phyloP scores from a whole-genome alignment of 495 filamentous ascomycete genomes.

The Staphylotrichum longicolle region DNA sequence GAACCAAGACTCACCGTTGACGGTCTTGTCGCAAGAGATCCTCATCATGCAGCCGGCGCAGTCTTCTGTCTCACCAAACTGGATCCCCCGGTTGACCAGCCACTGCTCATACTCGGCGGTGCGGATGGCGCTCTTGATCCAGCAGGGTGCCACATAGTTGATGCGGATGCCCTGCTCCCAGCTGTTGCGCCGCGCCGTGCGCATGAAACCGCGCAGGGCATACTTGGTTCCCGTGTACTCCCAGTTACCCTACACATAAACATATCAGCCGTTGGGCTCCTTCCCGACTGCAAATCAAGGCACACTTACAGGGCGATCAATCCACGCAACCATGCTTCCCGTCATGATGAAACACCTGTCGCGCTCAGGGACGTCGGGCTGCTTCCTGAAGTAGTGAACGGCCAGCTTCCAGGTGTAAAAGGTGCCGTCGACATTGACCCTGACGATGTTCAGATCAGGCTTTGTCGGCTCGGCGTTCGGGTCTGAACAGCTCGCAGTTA shows the following conservation, averaged over 20 bases:
- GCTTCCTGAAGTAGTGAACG: constrained; percentile 44
- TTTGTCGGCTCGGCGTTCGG: constrained; percentile 35
- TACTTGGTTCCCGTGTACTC: constrained; percentile 40
- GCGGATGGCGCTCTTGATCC: constrained; percentile 29
- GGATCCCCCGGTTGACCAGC: constrained; percentile 32
- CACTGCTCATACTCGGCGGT: constrained; percentile 26
- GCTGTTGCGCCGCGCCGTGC: constrained; percentile 23
- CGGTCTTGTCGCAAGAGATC: constrained; percentile 34
- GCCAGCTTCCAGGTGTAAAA: constrained; percentile 47
- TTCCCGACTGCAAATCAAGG: too few species aligned
- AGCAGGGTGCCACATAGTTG: constrained; percentile 39
- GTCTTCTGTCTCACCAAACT: constrained; percentile 35
- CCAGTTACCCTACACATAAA: constrained; percentile 25
- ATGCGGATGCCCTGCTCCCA: constrained; percentile 40
- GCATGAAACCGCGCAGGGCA: constrained; percentile 40
- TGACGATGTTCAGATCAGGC: constrained; percentile 42
- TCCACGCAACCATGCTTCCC: constrained; percentile 35
- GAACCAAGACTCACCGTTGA: constrained; percentile 30
- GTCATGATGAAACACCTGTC: constrained; percentile 39
- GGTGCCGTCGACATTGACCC: constrained; percentile 43
- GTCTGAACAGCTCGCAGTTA: constrained; percentile 21
- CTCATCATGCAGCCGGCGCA: constrained; percentile 35
- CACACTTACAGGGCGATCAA: constrained; percentile 26
- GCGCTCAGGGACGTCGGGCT: constrained; percentile 33
- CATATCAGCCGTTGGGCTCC: too few species aligned